Evolutionary conservation across 805 yeast species (phyloP), one percentile per base, ranked within the genome.

Genomic region (Zygoascus flipseniorum): DNA sequence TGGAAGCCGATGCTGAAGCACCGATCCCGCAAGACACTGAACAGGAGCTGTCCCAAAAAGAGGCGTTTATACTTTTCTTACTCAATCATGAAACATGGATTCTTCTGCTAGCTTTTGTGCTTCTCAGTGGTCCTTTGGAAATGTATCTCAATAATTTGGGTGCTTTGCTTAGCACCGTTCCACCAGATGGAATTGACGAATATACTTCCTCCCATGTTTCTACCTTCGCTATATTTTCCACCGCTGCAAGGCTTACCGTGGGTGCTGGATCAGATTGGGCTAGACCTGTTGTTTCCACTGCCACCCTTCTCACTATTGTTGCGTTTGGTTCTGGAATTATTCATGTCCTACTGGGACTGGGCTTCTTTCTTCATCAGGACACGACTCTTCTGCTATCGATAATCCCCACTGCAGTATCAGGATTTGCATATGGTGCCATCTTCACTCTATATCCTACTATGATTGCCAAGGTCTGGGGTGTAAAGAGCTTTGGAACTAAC

Each of bases 381-480:
- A 62, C 56, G 16, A 62, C 56, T 28, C 28, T 47, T 35, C 10
- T 46, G 11, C 20, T 31, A 8, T 39, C 52, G 20, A 47, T 41
- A n/a, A 43, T 66, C 4, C 64, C 73, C 1, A 75, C 87, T 8
- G 65, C 77, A 1, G 55, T 84, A 1, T 75, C 81, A 53, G 98
- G 98, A 0, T 63, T 79, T 26, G 72, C 80, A 5, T 88, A 92
- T 63, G 97, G 98, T 32, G 87, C 90, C 0, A 65, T 87, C 3
- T 92, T 88, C 71, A 89, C 98, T 0, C 69, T 88, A 5, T 86
- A 82, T 60, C 98, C 99, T 2, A 85, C 96, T 0, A 75, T 89
- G 13, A 80, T 89, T 14, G 84, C 95, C 1, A 74, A 83, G 3
- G 80, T 86, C 2, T 93, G 96, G 89, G 97, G 97, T 0, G 77